Conservation (phyloP, 2,329 filamentous ascomycete genomes). For the Paracorniculantispora psalliotae region DNA sequence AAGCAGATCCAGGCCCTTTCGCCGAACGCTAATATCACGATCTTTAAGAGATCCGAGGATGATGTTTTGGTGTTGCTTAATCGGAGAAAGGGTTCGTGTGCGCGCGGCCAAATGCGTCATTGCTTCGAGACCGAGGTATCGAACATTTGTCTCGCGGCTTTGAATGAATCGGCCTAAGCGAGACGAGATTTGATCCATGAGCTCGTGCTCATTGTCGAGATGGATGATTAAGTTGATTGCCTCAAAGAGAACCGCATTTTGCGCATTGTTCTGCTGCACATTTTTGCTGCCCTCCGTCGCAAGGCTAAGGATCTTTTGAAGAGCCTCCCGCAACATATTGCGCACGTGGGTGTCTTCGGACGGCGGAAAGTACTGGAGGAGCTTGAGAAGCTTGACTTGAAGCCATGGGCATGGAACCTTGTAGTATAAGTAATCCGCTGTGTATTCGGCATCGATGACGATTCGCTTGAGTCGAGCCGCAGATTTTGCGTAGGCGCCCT, state of each 20-base stretch:
- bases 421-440: constrained; percentile 93
- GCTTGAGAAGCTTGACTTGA: constrained; percentile 85
- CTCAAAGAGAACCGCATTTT: constrained; percentile 96
- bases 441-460: constrained; percentile 83
- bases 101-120: constrained; percentile 97
- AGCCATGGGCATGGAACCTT: constrained; percentile 99
- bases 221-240: constrained; percentile 98
- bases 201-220: constrained; percentile 84
- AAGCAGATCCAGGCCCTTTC: constrained; percentile 89
- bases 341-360: constrained; percentile 95
- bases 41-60: constrained; percentile 93
- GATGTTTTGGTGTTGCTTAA: constrained; percentile 96
- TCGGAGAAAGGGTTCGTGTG: constrained; percentile 89
- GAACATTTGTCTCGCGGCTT: constrained; percentile 93
- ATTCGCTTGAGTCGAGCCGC: constrained; percentile 85
- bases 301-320: constrained; percentile 85
- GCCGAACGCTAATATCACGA: constrained; percentile 91
- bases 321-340: constrained; percentile 82
- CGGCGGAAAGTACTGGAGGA: constrained; percentile 94
- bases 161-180: constrained; percentile 93
- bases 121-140: constrained; percentile 90
- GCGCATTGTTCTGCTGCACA: constrained; percentile 97
- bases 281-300: constrained; percentile 96
- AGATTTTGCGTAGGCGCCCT: constrained; percentile 89
- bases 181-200: constrained; percentile 94